These are phyloP conservation scores for Nevesoporus exiguus DNA, from an alignment of 768 basidiomycete genomes.

Conservation along the genomic window DNA sequence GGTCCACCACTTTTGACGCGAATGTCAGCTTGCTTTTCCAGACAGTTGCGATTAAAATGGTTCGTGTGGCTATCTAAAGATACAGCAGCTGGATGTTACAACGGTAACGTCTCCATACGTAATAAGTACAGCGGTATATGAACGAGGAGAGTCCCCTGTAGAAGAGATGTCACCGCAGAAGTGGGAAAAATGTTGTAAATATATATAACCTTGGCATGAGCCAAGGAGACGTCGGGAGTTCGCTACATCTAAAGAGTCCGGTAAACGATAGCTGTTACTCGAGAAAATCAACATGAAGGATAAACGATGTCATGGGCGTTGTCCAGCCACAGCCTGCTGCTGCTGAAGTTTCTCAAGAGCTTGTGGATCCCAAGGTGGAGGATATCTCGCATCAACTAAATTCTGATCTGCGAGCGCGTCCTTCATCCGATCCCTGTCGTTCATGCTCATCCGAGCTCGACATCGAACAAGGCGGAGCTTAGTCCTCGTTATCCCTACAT, in stretches of 20 bases:
- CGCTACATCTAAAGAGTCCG: conserved; percentile 1
- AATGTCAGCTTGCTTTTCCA: neutral
- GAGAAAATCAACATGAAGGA: neutral
- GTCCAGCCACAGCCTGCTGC: conserved; percentile 19
- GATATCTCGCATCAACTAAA: conserved; percentile 65
- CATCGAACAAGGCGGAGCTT: conserved; percentile 81
- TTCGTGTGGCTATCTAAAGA: conserved; percentile 6
- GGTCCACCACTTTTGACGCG: neutral
- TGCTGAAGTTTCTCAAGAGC: conserved; percentile 30
- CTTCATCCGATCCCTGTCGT: conserved; percentile 62
- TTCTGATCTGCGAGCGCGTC: conserved; percentile 81
- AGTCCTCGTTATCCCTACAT: conserved; percentile 76
- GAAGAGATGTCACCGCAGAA: neutral
- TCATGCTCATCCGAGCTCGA: conserved; percentile 74
- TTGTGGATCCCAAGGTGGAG: conserved; percentile 68
- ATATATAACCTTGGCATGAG: neutral
- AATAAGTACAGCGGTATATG: conserved; percentile 16
- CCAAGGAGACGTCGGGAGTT: neutral
- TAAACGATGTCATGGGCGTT: conserved; percentile 5
- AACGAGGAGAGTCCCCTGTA: neutral
- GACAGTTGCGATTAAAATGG: neutral
- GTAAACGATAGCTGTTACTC: neutral
- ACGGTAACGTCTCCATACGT: neutral
- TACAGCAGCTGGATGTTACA: conserved; percentile 26
- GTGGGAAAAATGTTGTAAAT: neutral